These are phyloP conservation scores for Uronychia setigera DNA, from an alignment of 73 alveolate genomes.

Conservation along the genomic window DNA sequence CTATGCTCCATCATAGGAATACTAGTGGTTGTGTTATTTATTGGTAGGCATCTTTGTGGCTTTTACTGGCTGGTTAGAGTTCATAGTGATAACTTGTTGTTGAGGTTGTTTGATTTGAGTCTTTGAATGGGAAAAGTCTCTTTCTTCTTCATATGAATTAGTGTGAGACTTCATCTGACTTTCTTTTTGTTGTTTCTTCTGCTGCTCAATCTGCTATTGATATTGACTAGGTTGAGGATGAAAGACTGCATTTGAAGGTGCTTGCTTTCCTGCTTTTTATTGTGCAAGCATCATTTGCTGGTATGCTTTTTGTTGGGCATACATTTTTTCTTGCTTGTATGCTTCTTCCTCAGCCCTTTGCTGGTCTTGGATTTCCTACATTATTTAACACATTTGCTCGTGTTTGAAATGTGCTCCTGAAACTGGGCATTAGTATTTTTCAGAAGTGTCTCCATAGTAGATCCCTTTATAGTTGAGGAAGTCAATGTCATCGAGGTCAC, in stretches of 20 bases:
- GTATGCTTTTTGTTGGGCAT: neutral
- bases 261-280: neutral
- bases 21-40: neutral
- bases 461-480: neutral
- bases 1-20: neutral
- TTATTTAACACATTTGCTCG: neutral
- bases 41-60: neutral
- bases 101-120: too few species aligned
- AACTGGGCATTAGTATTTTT: neutral
- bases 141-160: too few species aligned
- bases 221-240: too few species aligned
- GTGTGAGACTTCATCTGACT: too few species aligned
- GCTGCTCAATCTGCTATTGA: too few species aligned
- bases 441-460: neutral
- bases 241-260: too few species aligned
- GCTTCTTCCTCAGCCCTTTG: neutral
- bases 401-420: slow-evolving; percentile 1
- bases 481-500: neutral
- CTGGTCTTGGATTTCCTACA: neutral
- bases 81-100: neutral
- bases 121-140: too few species aligned
- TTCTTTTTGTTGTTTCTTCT: too few species aligned
- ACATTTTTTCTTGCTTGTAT: neutral
- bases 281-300: neutral
- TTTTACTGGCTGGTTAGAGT: neutral